A percentile compares a stretch with the other conserved stretches of the same genome.
Conservation (phyloP, 495 filamentous ascomycete species). For the Darksidea phi region DNA sequence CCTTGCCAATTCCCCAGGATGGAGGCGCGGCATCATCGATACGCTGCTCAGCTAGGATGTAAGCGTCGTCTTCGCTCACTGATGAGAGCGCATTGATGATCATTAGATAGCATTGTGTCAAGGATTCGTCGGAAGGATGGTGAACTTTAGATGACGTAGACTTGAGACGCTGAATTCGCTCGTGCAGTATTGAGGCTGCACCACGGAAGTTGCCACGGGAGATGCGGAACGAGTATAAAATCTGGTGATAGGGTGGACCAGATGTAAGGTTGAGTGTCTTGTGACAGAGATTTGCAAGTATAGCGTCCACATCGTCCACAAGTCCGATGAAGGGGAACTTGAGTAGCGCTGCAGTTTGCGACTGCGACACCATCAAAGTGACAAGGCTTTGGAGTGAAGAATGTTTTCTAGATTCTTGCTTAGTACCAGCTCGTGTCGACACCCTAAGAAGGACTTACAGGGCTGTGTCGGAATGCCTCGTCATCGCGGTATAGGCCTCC, state of each 20-base stretch:
- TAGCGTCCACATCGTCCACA: conserved; percentile 72
- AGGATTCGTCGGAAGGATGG: conserved; percentile 53
- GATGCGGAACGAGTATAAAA: conserved; percentile 87
- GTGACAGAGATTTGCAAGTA: conserved; percentile 63
- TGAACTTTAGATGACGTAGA: conserved; percentile 55
- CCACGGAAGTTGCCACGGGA: conserved; percentile 82
- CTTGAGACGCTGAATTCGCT: conserved; percentile 63
- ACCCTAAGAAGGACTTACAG: conserved; percentile 45
- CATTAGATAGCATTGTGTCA: conserved; percentile 67
- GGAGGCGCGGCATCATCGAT: conserved; percentile 25
- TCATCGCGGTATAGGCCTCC: conserved; percentile 76
- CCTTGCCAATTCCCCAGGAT: conserved; percentile 34
- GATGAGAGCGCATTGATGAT: conserved; percentile 86
- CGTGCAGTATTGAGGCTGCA: conserved; percentile 73
- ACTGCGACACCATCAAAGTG: conserved; percentile 66
- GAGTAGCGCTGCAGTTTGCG: conserved; percentile 55
- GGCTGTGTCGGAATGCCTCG: conserved; percentile 64
- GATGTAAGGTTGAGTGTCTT: conserved; percentile 56
- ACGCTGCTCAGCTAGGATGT: conserved; percentile 54
- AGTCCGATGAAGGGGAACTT: conserved; percentile 75
- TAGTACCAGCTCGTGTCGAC: background rate
- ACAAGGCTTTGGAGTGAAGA: conserved; percentile 65
- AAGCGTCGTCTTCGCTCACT: conserved; percentile 78
- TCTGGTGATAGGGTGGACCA: conserved; percentile 69
- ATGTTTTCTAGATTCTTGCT: conserved; percentile 47